These are phyloP conservation scores for Bolboschoenoplectus hybrid DNA, from an alignment of 202 grass and related monocot species.

Conservation along the genomic window DNA sequence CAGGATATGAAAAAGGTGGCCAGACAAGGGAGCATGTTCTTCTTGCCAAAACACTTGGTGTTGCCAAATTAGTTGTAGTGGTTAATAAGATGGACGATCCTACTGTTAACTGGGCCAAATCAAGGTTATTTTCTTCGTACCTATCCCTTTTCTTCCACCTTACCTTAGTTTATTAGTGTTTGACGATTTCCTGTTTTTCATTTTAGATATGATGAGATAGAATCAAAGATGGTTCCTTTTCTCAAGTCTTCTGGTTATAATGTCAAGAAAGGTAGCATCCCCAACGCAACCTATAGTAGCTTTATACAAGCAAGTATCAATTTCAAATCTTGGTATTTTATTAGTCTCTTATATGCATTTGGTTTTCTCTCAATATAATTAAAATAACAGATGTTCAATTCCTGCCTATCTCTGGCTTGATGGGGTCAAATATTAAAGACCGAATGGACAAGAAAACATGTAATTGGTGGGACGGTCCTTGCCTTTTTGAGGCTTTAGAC, in stretches of 20 bases:
- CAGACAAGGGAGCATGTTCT: constrained; percentile 93
- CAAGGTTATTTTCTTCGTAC: constrained; percentile 55
- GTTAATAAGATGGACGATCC: constrained; percentile 99
- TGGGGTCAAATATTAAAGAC: constrained; percentile 82
- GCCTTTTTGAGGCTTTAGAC: constrained; percentile 88
- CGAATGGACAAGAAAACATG: constrained; percentile 80
- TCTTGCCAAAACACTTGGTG: constrained; percentile 97
- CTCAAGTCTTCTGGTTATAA: constrained; percentile 89
- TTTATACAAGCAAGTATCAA: constrained; percentile 1
- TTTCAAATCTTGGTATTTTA: constrained; percentile 27
- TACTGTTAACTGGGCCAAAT: constrained; percentile 89
- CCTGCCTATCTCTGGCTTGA: constrained; percentile 88
- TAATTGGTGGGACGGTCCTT: constrained; percentile 82
- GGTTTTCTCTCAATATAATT: constrained; percentile 36
- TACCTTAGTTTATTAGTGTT: constrained; percentile 25
- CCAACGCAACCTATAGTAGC: background rate
- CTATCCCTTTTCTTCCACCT: constrained; percentile 3
- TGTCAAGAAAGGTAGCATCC: constrained; percentile 74
- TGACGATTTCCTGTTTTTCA: constrained; percentile 26
- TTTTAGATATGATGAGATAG: constrained; percentile 93
- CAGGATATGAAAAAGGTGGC: constrained; percentile 91
- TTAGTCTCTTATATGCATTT: constrained; percentile 13
- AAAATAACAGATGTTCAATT: constrained; percentile 79
- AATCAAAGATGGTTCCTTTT: constrained; percentile 82
- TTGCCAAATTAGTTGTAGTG: constrained; percentile 83